Conservation (phyloP, 805 yeast genomes). For the Wickerhamiella cacticola region DNA sequence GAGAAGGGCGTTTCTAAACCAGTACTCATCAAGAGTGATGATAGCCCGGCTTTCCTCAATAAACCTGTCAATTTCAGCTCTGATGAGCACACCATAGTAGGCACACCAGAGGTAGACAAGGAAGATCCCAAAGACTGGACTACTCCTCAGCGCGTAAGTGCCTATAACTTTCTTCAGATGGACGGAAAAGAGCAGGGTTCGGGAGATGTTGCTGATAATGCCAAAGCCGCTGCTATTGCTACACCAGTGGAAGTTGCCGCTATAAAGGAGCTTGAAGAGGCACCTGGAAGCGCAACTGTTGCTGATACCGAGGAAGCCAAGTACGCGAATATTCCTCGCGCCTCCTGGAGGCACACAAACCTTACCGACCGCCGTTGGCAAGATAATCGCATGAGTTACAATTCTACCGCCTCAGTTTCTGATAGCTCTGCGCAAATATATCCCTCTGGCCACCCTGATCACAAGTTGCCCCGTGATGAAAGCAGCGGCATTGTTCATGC, state of each 20-base stretch:
- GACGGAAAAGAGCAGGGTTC: constrained; percentile 25
- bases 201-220: constrained; percentile 19
- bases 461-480: constrained; percentile 24
- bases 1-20: constrained; percentile 5
- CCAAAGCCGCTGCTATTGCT: constrained; percentile 6
- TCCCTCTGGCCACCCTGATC: background rate
- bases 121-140: constrained; percentile 24
- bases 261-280: constrained; percentile 39
- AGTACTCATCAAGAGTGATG: constrained; percentile 7
- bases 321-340: constrained; percentile 31
- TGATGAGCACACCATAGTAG: constrained; percentile 21
- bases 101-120: constrained; percentile 18
- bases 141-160: constrained; percentile 30
- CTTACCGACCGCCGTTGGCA: constrained; percentile 31
- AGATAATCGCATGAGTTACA: constrained; percentile 48
- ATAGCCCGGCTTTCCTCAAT: constrained; percentile 7
- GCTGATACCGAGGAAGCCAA: constrained; percentile 17
- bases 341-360: constrained; percentile 49
- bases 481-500: constrained; percentile 27
- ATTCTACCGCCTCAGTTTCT: constrained; percentile 70
- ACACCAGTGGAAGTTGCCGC: constrained; percentile 33
- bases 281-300: constrained; percentile 12
- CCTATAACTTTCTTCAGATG: constrained; percentile 29
- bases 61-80: constrained; percentile 12
- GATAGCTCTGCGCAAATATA: constrained; percentile 50